Evolutionary conservation across 225 moss, liverwort and hornwort genomes (phyloP).

Genomic region (Climacium dendroides): DNA sequence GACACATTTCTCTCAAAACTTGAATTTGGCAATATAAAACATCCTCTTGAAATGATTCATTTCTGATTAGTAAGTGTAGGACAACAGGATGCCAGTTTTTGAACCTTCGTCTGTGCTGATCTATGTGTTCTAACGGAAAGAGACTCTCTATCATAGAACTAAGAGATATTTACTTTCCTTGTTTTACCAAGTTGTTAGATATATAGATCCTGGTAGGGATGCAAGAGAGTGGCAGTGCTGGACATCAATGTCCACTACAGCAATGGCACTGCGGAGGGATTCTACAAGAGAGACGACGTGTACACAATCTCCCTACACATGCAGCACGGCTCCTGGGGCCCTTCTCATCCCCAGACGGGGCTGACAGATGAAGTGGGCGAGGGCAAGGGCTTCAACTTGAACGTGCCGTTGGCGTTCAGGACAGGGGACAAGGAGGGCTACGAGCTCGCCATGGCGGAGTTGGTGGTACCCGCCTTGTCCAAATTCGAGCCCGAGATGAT

Average conservation of each 20-base stretch:
- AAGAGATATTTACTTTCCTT: background rate
- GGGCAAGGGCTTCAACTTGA: slow-evolving; percentile 52
- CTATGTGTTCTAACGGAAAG: background rate
- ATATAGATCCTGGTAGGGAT: slow-evolving; percentile 5
- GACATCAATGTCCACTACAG: slow-evolving; percentile 73
- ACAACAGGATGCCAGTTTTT: background rate
- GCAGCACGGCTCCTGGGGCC: slow-evolving; percentile 68
- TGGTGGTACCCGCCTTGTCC: slow-evolving; percentile 45
- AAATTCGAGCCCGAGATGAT: slow-evolving; percentile 44
- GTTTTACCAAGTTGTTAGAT: background rate
- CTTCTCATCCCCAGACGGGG: slow-evolving; percentile 53
- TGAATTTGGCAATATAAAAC: background rate
- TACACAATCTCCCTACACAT: slow-evolving; percentile 66
- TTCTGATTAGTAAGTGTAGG: background rate
- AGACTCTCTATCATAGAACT: no score
- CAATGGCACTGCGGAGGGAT: slow-evolving; percentile 71
- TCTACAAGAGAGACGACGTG: slow-evolving; percentile 47
- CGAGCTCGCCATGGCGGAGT: slow-evolving; percentile 38
- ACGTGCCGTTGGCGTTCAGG: slow-evolving; percentile 47
- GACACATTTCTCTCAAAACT: background rate
- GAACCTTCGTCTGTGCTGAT: background rate
- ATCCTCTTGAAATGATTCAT: background rate
- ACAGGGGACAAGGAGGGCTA: slow-evolving; percentile 63
- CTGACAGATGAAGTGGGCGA: slow-evolving; percentile 30
- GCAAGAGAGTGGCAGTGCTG: slow-evolving; percentile 50